Conservation (phyloP, 768 basidiomycete species). For the Termitomyces sp. region DNA sequence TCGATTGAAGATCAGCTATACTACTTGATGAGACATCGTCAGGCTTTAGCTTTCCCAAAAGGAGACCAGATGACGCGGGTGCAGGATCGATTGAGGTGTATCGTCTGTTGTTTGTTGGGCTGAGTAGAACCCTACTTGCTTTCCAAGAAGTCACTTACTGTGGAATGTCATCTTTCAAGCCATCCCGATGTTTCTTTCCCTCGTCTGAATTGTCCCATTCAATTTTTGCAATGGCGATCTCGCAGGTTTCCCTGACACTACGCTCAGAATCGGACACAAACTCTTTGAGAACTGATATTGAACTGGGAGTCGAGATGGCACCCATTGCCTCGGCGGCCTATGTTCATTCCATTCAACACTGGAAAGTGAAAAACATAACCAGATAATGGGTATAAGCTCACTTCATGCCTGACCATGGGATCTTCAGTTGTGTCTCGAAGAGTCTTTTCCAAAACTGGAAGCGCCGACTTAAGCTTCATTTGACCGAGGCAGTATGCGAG, state of each 20-base stretch:
- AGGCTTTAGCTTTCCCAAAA: constrained; percentile 47
- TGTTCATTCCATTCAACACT: neutral
- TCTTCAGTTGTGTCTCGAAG: constrained; percentile 68
- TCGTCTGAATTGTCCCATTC: constrained; percentile 85
- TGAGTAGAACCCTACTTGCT: neutral
- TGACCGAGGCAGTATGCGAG: constrained; percentile 97
- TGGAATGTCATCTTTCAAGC: constrained; percentile 21
- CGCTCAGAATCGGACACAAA: constrained; percentile 68
- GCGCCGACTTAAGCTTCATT: constrained; percentile 65
- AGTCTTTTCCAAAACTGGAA: constrained; percentile 75
- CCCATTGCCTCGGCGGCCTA: constrained; percentile 99
- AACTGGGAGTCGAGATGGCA: constrained; percentile 69
- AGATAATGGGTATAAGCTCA: constrained; percentile 23
- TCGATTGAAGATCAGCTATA: constrained; percentile 50
- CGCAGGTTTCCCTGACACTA: constrained; percentile 90
- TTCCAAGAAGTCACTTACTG: constrained; percentile 26
- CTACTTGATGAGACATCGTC: constrained; percentile 40
- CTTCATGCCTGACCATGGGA: constrained; percentile 98
- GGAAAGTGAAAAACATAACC: neutral
- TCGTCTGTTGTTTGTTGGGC: constrained; percentile 29
- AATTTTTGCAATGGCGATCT: constrained; percentile 94
- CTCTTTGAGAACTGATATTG: constrained; percentile 63
- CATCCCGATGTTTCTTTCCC: constrained; percentile 41
- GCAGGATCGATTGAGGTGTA: constrained; percentile 90
- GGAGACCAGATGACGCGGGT: constrained; percentile 63